These are phyloP conservation scores for Arthrobotrys megalospora DNA, from an alignment of 2,329 filamentous ascomycete species.

Conservation along the genomic window DNA sequence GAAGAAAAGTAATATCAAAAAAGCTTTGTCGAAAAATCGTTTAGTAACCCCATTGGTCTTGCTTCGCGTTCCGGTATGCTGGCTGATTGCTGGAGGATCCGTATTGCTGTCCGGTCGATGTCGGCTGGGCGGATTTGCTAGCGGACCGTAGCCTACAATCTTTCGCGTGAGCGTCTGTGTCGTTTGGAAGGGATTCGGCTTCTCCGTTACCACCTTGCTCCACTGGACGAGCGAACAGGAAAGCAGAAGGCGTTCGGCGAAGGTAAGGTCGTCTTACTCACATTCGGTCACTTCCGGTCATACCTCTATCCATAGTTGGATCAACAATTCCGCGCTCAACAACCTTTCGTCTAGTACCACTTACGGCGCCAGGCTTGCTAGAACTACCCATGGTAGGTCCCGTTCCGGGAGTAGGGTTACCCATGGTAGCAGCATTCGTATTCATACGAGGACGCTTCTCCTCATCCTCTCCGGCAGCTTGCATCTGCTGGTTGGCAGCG, in stretches of 20 bases:
- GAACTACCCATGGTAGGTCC: constrained; percentile 62
- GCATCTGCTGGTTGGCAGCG: constrained; percentile 63
- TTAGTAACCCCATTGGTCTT: constrained; percentile 64
- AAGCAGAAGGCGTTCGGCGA: constrained; percentile 48
- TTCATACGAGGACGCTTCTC: constrained; percentile 62
- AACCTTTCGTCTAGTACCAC: constrained; percentile 64
- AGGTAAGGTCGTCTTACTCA: constrained; percentile 62
- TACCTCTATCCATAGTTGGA: constrained; percentile 64
- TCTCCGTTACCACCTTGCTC: constrained; percentile 56
- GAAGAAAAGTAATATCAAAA: constrained; percentile 48
- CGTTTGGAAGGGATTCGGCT: constrained; percentile 46
- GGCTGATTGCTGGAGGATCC: constrained; percentile 60
- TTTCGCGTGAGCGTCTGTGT: constrained; percentile 60
- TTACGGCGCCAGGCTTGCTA: constrained; percentile 63
- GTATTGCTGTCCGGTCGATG: constrained; percentile 58
- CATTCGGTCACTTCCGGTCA: constrained; percentile 65
- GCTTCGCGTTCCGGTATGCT: constrained; percentile 64
- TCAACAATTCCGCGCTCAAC: constrained; percentile 63
- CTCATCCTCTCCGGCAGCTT: constrained; percentile 63
- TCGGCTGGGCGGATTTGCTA: constrained; percentile 64
- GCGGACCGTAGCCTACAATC: constrained; percentile 65
- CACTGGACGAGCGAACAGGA: constrained; percentile 45
- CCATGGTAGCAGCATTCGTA: constrained; percentile 63
- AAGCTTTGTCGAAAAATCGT: constrained; percentile 37
- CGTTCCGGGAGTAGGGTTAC: constrained; percentile 62